A percentile compares a stretch with the other conserved stretches of the same genome.
phyloP scores from a whole-genome alignment of 495 filamentous ascomycete species.

The Aspergillus incahuasiensis region DNA sequence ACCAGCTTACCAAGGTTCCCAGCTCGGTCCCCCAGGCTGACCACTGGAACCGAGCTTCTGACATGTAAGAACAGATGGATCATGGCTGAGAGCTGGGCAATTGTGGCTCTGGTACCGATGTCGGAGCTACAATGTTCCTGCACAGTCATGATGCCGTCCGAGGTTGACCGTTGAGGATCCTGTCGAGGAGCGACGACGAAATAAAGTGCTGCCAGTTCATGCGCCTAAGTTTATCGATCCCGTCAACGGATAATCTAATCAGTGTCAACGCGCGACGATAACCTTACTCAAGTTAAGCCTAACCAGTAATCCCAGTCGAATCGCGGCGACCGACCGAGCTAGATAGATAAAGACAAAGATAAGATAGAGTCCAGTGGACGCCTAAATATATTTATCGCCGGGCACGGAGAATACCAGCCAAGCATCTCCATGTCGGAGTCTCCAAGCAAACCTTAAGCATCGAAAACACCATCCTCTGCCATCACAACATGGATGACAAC shows the following conservation, averaged over 20 bases:
- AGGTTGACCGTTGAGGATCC: too few relatives aligned
- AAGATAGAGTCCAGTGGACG: background rate
- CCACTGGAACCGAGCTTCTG: background rate
- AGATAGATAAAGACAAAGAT: background rate
- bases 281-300: background rate
- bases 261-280: background rate
- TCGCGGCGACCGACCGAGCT: background rate
- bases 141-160: background rate
- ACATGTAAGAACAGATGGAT: background rate
- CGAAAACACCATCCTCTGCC: background rate
- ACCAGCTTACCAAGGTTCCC: background rate
- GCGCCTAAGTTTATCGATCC: background rate
- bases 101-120: background rate
- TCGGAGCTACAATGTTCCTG: background rate
- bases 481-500: conserved; percentile 3
- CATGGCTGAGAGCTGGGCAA: background rate
- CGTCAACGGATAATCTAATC: background rate
- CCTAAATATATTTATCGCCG: background rate
- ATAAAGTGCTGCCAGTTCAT: background rate
- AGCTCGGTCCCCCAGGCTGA: background rate
- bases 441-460: background rate
- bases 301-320: background rate
- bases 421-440: background rate
- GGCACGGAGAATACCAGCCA: background rate
- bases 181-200: too few relatives aligned